Evolutionary conservation across 2,329 filamentous ascomycete genomes (phyloP).

Genomic region (Tolypocladium album): DNA sequence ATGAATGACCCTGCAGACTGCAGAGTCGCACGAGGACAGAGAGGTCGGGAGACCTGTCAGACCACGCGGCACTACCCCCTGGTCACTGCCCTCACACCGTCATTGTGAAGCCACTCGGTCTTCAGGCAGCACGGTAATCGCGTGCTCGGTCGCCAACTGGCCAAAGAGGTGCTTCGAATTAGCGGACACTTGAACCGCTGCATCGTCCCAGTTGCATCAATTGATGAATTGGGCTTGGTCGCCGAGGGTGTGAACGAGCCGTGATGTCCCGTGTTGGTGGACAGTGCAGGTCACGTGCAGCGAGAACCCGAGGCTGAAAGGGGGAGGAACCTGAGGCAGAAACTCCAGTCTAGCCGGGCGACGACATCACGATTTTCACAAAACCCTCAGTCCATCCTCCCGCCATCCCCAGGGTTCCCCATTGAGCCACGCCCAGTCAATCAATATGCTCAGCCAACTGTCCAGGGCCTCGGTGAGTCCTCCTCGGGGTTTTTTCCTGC

Average conservation of each 20-base stretch:
- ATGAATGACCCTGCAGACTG: background rate
- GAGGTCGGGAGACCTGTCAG: background rate
- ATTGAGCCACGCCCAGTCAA: slow-evolving; percentile 36
- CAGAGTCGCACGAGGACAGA: background rate
- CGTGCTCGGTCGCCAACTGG: background rate
- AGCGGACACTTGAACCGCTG: background rate
- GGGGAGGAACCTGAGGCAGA: slow-evolving; percentile 14
- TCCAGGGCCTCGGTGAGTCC: slow-evolving; percentile 44
- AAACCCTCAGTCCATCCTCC: slow-evolving; percentile 27
- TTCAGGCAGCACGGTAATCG: background rate
- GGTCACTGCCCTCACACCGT: background rate
- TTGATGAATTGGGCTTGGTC: background rate
- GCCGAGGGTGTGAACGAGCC: background rate
- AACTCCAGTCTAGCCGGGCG: slow-evolving; percentile 14
- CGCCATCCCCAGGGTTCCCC: slow-evolving; percentile 22
- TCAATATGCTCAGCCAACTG: slow-evolving; percentile 46
- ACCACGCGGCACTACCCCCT: background rate
- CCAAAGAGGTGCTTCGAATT: background rate
- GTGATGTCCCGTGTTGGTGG: background rate
- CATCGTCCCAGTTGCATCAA: background rate
- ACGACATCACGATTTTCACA: slow-evolving; percentile 34
- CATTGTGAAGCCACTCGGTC: background rate
- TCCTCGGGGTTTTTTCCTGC: background rate
- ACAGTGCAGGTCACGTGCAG: background rate
- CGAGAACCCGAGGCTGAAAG: background rate